Conservation (phyloP, 331 rosid genomes). For the Prunus yedoensis region DNA sequence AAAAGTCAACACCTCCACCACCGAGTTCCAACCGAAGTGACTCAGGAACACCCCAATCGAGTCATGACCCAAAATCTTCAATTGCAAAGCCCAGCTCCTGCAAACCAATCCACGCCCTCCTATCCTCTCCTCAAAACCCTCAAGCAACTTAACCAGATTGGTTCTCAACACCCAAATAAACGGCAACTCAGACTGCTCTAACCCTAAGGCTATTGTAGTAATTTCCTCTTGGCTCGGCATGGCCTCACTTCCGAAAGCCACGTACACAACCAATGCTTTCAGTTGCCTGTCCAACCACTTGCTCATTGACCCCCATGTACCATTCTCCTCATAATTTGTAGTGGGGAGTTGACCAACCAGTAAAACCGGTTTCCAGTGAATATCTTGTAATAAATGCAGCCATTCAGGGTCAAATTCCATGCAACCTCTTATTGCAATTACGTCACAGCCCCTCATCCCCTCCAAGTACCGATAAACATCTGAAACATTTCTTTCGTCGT, state of each 20-base stretch:
- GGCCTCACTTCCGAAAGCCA: conserved; percentile 34
- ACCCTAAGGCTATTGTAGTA: conserved; percentile 25
- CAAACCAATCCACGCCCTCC: conserved; percentile 27
- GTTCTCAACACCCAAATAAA: conserved; percentile 27
- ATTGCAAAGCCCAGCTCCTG: conserved; percentile 27
- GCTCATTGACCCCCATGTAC: background rate
- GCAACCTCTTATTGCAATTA: conserved; percentile 8
- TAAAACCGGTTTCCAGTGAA: conserved; percentile 1
- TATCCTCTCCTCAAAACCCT: background rate
- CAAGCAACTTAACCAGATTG: conserved; percentile 6
- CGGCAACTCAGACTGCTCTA: conserved; percentile 17
- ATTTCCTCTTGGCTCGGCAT: conserved; percentile 22
- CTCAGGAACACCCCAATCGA: conserved; percentile 33
- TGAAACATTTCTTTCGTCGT: too few relatives aligned
- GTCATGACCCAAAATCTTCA: conserved; percentile 23
- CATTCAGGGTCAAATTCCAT: conserved; percentile 23
- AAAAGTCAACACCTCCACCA: conserved; percentile 25
- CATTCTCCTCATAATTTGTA: too few relatives aligned
- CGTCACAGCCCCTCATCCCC: background rate
- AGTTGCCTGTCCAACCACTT: conserved; percentile 24
- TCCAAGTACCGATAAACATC: background rate
- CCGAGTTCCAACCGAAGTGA: conserved; percentile 44
- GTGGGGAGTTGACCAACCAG: background rate
- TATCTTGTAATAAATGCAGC: conserved; percentile 8
- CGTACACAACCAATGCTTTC: conserved; percentile 29